Base-by-base conservation (phyloP, 2,329 filamentous ascomycete genomes). In the Phaeosphaeriaceae sp. region DNA sequence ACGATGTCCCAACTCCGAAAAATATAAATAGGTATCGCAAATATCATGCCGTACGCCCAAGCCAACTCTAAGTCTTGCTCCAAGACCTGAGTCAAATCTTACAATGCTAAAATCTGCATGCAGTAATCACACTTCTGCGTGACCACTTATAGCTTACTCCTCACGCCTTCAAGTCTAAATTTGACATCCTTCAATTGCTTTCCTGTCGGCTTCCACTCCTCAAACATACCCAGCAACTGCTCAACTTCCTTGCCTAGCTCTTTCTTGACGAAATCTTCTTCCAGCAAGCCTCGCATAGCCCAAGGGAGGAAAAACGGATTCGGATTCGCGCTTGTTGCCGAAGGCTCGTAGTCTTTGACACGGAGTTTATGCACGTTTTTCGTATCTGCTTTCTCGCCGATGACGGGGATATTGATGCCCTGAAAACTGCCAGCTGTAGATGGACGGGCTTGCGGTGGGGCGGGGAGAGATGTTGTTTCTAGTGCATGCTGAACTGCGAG, bases 101-200 rank as follows among this genome's bases (percentile, higher is more conserved):
- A 16, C 28, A 17, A 20, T 7, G 3, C 11, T 56, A 44, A 86
- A 9, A 97, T n/a, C n/a, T n/a, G n/a, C n/a, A n/a, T n/a, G n/a
- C n/a, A n/a, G n/a, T n/a, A n/a, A n/a, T n/a, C n/a, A n/a, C n/a
- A n/a, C n/a, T n/a, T n/a, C n/a, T n/a, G n/a, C n/a, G n/a, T n/a
- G n/a, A n/a, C n/a, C n/a, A n/a, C n/a, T n/a, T n/a, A n/a, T n/a
- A n/a, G 77, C 75, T 92, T 95, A 39, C 91, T 96, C 65, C 90
- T 83, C 36, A 99, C 90, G 2, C 88, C 93, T 76, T 97, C 94
- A 16, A 99, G 79, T 54, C 94, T 82, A 74, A 95, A 97, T 74
- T 96, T 96, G 38, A 99, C 92, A 74, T 99, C 94, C 76, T 94
- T 96, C 49, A 99, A 76, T 35, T 89, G 89, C 77, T 97, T 99